Base-by-base conservation (phyloP, 257 asterid species). In the Jacaranda mimosifolia region DNA sequence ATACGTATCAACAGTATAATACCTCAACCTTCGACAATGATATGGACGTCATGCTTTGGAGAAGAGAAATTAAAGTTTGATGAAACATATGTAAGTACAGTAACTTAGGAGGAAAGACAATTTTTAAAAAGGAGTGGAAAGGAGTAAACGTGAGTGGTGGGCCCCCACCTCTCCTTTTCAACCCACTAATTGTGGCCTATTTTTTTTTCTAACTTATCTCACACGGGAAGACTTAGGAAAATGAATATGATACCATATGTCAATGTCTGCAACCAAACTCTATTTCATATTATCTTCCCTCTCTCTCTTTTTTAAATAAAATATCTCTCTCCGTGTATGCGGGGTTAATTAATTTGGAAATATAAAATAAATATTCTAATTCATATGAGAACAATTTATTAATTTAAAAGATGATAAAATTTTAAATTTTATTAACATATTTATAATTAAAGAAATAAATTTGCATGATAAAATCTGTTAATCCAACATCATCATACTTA, bases 161-260 rank as follows among this genome's bases (percentile, higher is more conserved):
- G 82, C 63, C 83, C 86, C 79, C 78, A 64, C 81, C 68, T 7
- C 43, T 79, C 81, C 42, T 63, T 80, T 80, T 70, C 79, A 21
- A 10, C 40, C 57, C 84, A 81, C 81, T 64, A 81, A 70, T 74
- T 39, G 79, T 77, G 80, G 79, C 77, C 46, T 42, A 42, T 57
- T 18, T 60, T 52, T 21, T 79, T 70, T 70, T 72, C 79, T 9
- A 74, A 74, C 85, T 74, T 81, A 72, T 63, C 82, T 77, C 82
- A 81, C 85, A 77, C 74, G 80, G 73, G 60, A 75, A 52, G 73
- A 75, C 51, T 7, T 11, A 18, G 5, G 11, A 75, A 85, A 63
- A 63, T 67, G 83, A 85, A 81, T 81, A 79, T 82, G 86, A 75
- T 85, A 46, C 86, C 86, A 75, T 75, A 46, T 52, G 62, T 79